These are phyloP conservation scores for Arthroderma sp. DNA, from an alignment of 2,329 filamentous ascomycete species.

Conservation along the genomic window DNA sequence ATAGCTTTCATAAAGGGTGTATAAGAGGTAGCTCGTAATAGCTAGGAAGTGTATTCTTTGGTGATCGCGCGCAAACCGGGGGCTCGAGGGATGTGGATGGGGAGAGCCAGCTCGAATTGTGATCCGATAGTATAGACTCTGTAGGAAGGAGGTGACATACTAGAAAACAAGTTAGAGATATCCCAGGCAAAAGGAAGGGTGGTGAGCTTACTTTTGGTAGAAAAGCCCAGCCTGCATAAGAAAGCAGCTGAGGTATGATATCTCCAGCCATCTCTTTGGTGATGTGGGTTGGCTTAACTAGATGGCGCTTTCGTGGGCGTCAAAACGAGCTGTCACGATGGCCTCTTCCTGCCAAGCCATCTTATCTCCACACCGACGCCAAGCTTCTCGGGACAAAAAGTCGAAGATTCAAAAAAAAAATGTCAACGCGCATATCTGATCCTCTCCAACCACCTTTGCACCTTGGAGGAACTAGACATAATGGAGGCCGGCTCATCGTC, in stretches of 20 bases:
- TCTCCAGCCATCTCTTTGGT: too few species aligned
- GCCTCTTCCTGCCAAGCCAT: too few species aligned
- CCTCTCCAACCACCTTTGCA: background rate
- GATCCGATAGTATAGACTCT: conserved; percentile 72
- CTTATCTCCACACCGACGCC: background rate
- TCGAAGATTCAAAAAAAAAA: background rate
- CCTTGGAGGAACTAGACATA: background rate
- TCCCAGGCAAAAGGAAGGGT: background rate
- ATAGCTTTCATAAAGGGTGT: conserved; percentile 88
- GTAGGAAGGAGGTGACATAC: conserved; percentile 65
- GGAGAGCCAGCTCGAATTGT: conserved; percentile 82
- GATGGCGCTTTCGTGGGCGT: too few species aligned
- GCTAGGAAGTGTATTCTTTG: conserved; percentile 73
- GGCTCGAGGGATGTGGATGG: conserved; percentile 53
- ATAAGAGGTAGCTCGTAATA: conserved; percentile 69
- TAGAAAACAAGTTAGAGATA: conserved; percentile 22
- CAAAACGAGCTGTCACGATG: too few species aligned
- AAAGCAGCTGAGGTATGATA: conserved; percentile 31
- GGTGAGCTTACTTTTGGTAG: conserved; percentile 42
- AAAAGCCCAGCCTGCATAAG: conserved; percentile 48
- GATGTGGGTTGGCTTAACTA: too few species aligned
- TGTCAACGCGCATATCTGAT: background rate
- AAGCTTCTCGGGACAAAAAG: background rate
- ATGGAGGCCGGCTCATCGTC: background rate
- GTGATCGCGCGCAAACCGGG: conserved; percentile 58